Evolutionary conservation across 2,329 filamentous ascomycete species (phyloP), one percentile per base, ranked within the genome.

Genomic region (Paecilomyces sp.): DNA sequence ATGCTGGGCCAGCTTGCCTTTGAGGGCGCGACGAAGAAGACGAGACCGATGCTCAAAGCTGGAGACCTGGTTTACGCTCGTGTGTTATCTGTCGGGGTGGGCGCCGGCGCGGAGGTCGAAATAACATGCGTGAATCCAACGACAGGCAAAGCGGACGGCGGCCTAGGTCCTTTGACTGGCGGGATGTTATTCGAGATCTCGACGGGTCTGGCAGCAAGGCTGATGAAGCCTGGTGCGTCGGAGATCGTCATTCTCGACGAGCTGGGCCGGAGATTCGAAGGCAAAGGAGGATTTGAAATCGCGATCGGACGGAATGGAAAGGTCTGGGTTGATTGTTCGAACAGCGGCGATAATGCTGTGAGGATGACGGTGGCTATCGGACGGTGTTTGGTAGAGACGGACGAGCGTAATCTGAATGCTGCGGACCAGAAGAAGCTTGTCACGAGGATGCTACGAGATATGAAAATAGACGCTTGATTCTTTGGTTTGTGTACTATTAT

Each of bases 301-400:
- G 93, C 93, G 0, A 90, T 96, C 8, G 94, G 94, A 18, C 85
- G 91, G 69, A 99, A 99, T 74, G 94, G 94, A 50, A 88, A 86
- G 73, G 84, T 97, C 24, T 97, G 94, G 92, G 89, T 97, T 13
- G 88, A 93, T 70, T 92, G 89, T 65, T 75, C 76, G 4, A 74
- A 76, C 60, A 89, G 88, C 30, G 88, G 81, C 62, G 73, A 76
- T 31, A 65, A 62, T 59, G 70, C 72, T 13, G 78, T 88, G 41
- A 88, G 84, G 76, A 87, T 86, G 33, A 88, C 92, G 7, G 79
- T 96, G 62, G 83, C 86, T 0, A 89, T 97, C 59, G 93, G 92
- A 1, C 85, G 85, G 66, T 90, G 91, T 52, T 79, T 99, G 55
- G 83, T 83, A 67, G 85, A 90, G 71, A 88, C 88, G n/a, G 92